Percentiles rank a stretch among this genome's conserved stretches.
Conservation (phyloP, 495 filamentous ascomycete species). For the Neurospora sublineolata region DNA sequence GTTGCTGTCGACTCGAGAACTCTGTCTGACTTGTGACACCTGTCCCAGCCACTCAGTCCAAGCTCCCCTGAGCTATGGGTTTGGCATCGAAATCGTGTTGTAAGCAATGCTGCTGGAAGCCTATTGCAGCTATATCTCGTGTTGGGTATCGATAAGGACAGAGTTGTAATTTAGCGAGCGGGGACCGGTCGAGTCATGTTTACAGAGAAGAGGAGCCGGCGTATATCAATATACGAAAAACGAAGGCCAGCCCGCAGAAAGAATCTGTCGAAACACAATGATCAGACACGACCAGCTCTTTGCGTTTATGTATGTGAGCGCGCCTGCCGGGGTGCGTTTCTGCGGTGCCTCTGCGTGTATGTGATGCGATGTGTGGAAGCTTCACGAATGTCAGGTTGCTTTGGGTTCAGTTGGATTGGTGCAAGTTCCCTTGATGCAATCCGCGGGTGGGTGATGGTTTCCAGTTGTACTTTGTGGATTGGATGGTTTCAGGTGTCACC, state of each 20-base stretch:
- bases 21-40: neutral
- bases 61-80: neutral
- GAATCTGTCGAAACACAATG: neutral
- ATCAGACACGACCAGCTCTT: neutral
- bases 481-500: neutral
- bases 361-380: neutral
- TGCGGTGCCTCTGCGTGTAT: neutral
- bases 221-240: neutral
- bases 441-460: neutral
- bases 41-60: neutral
- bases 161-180: neutral
- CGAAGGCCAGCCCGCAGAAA: neutral
- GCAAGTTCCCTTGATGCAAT: neutral
- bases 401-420: neutral
- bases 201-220: neutral
- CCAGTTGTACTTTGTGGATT: neutral
- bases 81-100: neutral
- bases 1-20: neutral
- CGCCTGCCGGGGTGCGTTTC: neutral
- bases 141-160: neutral
- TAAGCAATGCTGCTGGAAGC: neutral
- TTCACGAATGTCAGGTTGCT: neutral
- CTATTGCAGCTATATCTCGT: neutral
- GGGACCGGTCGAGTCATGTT: neutral
- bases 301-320: neutral